Percentiles rank a stretch among this genome's conserved stretches.
Evolutionary conservation across 2,329 filamentous ascomycete genomes (phyloP).

Genomic region (Tolypocladium paradoxum): DNA sequence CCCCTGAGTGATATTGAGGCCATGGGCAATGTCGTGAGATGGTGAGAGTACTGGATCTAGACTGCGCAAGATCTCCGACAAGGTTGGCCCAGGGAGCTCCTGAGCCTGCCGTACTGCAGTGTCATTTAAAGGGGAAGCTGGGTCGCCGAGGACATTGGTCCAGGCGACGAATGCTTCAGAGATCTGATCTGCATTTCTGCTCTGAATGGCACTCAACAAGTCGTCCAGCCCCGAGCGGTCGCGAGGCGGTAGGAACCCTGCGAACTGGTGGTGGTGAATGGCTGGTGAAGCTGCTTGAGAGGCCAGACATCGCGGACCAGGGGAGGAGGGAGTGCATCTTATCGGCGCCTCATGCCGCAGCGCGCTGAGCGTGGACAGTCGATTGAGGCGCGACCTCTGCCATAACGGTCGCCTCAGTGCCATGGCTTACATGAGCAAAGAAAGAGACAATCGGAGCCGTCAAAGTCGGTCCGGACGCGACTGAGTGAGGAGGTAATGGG

Average conservation of each 20-base stretch:
- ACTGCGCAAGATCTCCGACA: conserved; percentile 52
- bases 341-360: conserved; percentile 13
- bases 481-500: neutral
- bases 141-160: conserved; percentile 11
- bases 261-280: conserved; percentile 1
- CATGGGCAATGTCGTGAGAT: conserved; percentile 36
- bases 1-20: conserved; percentile 25
- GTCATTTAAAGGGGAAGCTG: conserved; percentile 8
- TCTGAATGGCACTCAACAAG: conserved; percentile 22
- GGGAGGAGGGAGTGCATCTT: conserved; percentile 11
- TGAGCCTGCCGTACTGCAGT: conserved; percentile 19
- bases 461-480: neutral
- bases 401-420: conserved; percentile 14
- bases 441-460: neutral
- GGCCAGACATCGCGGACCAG: conserved; percentile 14
- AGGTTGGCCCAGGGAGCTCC: conserved; percentile 39
- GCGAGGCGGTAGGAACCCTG: conserved; percentile 5
- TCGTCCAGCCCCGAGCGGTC: conserved; percentile 10
- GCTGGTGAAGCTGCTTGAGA: conserved; percentile 6
- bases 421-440: conserved; percentile 12
- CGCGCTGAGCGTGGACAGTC: conserved; percentile 7
- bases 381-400: conserved; percentile 13
- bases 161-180: conserved; percentile 16
- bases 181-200: conserved; percentile 12
- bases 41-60: conserved; percentile 46